Evolutionary conservation across 176 grass and related monocot species (phyloP).

Genomic region (Phoenix dactylifera): DNA sequence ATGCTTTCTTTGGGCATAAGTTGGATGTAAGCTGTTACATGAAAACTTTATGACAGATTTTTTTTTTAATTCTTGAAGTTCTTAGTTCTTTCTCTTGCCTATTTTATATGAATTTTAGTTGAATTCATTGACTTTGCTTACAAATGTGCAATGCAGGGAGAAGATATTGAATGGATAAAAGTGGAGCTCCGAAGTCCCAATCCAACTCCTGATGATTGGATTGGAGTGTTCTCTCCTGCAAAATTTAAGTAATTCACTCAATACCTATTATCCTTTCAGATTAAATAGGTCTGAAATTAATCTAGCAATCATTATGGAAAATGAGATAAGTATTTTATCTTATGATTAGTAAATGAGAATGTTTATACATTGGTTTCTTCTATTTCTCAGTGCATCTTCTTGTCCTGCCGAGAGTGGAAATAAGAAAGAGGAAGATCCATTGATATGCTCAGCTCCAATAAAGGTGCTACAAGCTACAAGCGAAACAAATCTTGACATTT

Average conservation of each 20-base stretch:
- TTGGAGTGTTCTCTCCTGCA: conserved; percentile 84
- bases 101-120: background rate
- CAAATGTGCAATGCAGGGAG: conserved; percentile 30
- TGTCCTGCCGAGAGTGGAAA: conserved; percentile 33
- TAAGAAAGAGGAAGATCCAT: conserved; percentile 29
- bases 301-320: background rate
- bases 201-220: conserved; percentile 48
- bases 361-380: background rate
- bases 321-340: background rate
- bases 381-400: conserved; percentile 34
- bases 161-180: conserved; percentile 62
- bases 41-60: no score
- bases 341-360: background rate
- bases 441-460: conserved; percentile 70
- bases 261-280: no score
- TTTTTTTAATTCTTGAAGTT: background rate
- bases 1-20: no score
- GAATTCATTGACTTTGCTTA: no score
- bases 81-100: background rate
- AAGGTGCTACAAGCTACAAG: conserved; percentile 30
- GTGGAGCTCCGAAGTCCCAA: conserved; percentile 32
- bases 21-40: no score
- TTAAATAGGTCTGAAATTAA: no score
- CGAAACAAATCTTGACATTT: background rate
- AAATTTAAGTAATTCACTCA: conserved; percentile 51